These are phyloP conservation scores for Triticum aestivum DNA, from an alignment of 176 grass and related monocot genomes.

Conservation along the genomic window DNA sequence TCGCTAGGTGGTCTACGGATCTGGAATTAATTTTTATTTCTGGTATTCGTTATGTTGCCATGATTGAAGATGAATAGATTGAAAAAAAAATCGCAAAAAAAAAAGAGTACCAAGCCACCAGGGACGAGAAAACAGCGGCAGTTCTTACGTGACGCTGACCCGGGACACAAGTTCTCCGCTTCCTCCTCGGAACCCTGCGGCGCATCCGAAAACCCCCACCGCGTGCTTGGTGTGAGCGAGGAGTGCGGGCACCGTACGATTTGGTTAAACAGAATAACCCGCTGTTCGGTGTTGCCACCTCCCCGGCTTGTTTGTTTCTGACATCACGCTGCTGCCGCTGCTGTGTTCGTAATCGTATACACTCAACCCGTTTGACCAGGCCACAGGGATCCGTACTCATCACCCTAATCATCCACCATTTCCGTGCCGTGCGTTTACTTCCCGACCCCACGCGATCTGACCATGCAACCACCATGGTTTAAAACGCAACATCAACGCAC, in stretches of 20 bases:
- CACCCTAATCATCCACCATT: background rate
- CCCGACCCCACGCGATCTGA: background rate
- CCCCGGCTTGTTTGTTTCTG: background rate
- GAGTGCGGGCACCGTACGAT: background rate
- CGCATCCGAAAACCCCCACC: background rate
- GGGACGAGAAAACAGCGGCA: background rate
- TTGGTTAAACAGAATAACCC: background rate
- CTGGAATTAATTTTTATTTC: no score
- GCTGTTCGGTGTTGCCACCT: no score
- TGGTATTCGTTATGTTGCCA: no score
- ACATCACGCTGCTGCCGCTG: background rate
- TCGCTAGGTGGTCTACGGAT: no score
- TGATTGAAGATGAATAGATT: no score
- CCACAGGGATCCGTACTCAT: background rate
- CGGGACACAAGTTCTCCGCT: background rate
- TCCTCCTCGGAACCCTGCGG: background rate
- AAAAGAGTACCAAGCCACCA: no score
- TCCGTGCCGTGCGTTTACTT: background rate
- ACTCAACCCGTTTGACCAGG: background rate
- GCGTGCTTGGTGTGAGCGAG: background rate
- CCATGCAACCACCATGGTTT: background rate
- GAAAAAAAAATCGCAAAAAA: no score
- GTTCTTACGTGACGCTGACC: conserved; percentile 11
- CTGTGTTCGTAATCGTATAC: no score
- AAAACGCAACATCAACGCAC: background rate